A percentile compares a stretch with the other conserved stretches of the same genome.
These are phyloP conservation scores for Colletotrichum sp. DNA, from an alignment of 2,329 filamentous ascomycete species.

Conservation along the genomic window DNA sequence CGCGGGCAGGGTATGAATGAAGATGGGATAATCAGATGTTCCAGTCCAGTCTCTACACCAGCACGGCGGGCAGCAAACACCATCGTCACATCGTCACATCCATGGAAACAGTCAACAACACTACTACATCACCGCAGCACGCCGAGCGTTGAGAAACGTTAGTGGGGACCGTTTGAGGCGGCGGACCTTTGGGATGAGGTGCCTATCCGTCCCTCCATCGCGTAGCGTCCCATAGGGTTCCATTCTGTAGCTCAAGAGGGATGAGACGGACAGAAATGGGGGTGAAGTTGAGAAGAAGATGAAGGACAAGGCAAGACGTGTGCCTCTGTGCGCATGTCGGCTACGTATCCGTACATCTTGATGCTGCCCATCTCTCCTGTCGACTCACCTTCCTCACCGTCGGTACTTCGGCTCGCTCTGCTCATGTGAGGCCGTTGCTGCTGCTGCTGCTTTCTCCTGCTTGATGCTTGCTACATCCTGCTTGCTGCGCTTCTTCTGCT, in stretches of 20 bases:
- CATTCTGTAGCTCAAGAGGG: neutral
- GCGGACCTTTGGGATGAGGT: neutral
- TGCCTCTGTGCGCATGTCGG: neutral
- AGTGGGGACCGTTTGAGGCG: conserved; percentile 4
- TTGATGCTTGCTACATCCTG: neutral
- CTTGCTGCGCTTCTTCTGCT: neutral
- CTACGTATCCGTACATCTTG: neutral
- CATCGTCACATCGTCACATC: neutral
- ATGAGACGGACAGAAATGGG: neutral
- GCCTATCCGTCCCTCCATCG: conserved; percentile 19
- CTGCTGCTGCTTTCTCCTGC: neutral
- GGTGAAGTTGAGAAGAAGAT: neutral
- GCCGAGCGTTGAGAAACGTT: neutral
- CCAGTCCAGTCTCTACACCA: neutral
- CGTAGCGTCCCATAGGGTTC: neutral
- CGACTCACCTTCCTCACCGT: neutral
- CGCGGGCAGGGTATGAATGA: neutral
- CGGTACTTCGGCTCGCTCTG: neutral
- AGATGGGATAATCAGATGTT: neutral
- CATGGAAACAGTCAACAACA: neutral
- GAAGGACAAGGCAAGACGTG: neutral
- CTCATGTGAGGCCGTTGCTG: neutral
- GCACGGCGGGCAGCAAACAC: neutral
- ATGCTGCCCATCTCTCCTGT: neutral
- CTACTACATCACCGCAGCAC: neutral